A percentile compares a stretch with the other conserved stretches of the same genome.
Evolutionary conservation across 495 filamentous ascomycete genomes (phyloP).

Genomic region (Niebla homalea): DNA sequence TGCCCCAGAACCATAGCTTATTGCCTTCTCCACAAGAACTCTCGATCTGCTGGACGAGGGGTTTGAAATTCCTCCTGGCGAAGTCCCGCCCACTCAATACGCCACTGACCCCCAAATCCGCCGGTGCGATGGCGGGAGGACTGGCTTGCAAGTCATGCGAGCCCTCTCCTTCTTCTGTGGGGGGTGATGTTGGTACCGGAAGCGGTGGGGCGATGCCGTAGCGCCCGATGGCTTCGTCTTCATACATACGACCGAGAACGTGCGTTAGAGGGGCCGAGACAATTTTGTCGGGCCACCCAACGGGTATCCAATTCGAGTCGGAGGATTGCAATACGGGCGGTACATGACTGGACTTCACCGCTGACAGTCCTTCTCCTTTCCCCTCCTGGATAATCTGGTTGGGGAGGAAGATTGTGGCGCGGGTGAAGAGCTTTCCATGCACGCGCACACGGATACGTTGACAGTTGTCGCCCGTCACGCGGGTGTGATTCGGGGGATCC

Average conservation of each 20-base stretch:
- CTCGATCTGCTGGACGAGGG: background rate
- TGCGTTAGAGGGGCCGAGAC: background rate
- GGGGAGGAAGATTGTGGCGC: background rate
- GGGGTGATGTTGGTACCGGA: too few species aligned
- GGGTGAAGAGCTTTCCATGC: background rate
- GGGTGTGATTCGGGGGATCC: too few species aligned
- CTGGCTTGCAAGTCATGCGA: background rate
- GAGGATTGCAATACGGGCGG: background rate
- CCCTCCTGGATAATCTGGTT: background rate
- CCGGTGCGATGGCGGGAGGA: background rate
- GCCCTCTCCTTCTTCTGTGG: too few species aligned
- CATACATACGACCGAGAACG: slow-evolving; percentile 7
- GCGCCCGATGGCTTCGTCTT: background rate
- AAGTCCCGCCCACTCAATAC: background rate
- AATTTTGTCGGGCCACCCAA: background rate
- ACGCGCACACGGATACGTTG: background rate
- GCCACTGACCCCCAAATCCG: background rate
- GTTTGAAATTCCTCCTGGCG: background rate
- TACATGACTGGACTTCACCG: background rate
- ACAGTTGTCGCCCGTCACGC: background rate
- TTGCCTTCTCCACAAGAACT: background rate
- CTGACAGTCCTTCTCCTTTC: background rate
- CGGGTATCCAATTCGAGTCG: background rate
- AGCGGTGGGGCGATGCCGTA: background rate
- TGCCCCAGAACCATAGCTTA: background rate